A percentile compares a stretch with the other conserved stretches of the same genome.
Conservation (phyloP, 2,329 filamentous ascomycete genomes). For the Whalleya microplaca region DNA sequence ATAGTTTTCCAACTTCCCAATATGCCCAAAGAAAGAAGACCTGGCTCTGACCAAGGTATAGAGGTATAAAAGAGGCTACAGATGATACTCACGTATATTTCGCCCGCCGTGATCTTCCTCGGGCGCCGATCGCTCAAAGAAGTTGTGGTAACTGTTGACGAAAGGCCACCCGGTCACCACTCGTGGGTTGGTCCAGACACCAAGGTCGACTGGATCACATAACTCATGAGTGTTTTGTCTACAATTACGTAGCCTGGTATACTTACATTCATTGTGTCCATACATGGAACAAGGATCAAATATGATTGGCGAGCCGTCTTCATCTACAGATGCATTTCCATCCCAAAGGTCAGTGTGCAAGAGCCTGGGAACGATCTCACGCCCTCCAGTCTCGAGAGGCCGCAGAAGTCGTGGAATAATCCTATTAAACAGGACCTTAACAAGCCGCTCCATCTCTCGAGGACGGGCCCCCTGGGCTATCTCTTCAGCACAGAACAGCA, state of each 20-base stretch:
- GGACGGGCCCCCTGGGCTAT: neutral
- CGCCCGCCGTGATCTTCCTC: constrained; percentile 1
- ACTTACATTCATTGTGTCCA: constrained; percentile 3
- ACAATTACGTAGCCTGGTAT: no score
- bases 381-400: constrained; percentile 3
- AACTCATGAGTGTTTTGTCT: neutral
- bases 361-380: neutral
- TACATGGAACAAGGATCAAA: constrained; percentile 3
- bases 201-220: neutral
- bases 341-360: constrained; percentile 1
- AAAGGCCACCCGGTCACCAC: neutral
- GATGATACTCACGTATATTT: neutral
- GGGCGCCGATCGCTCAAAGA: neutral
- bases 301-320: neutral
- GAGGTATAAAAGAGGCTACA: no score
- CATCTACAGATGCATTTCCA: neutral
- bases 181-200: neutral
- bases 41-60: no score
- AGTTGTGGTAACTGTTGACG: constrained; percentile 4
- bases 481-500: constrained; percentile 4
- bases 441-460: neutral
- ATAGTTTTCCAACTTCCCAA: no score
- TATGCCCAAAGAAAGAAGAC: no score
- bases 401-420: constrained; percentile 1
- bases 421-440: neutral